These are phyloP conservation scores for Taiwanofungus camphoratus DNA, from an alignment of 1,284 basidiomycete species.

Conservation along the genomic window DNA sequence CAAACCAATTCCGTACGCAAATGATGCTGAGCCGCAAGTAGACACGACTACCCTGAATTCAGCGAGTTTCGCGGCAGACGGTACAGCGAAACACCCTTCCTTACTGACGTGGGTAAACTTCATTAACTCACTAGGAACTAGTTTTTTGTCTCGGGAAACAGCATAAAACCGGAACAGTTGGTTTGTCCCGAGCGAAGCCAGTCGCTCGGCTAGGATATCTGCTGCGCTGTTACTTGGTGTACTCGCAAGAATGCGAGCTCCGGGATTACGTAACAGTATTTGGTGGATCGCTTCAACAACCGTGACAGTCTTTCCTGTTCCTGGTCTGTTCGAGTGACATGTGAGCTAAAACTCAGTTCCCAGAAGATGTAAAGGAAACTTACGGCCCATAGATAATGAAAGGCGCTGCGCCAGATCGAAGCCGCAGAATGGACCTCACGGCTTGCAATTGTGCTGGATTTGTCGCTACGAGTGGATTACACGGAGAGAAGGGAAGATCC, in stretches of 20 bases:
- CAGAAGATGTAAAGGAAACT: slow-evolving; percentile 23
- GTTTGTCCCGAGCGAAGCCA: slow-evolving; percentile 32
- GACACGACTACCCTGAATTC: slow-evolving; percentile 51
- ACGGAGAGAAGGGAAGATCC: slow-evolving; percentile 18
- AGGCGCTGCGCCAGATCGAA: slow-evolving; percentile 41
- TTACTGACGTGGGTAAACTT: slow-evolving; percentile 35
- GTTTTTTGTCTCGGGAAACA: slow-evolving; percentile 42
- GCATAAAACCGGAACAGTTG: slow-evolving; percentile 61
- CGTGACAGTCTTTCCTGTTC: slow-evolving; percentile 68
- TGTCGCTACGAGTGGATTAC: slow-evolving; percentile 39
- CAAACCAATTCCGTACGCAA: slow-evolving; percentile 51
- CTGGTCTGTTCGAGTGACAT: slow-evolving; percentile 36
- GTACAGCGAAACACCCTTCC: slow-evolving; percentile 41
- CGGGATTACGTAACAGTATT: slow-evolving; percentile 37
- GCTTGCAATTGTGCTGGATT: slow-evolving; percentile 53
- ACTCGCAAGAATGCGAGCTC: slow-evolving; percentile 51
- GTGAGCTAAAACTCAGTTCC: neutral
- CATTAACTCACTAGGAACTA: slow-evolving; percentile 38
- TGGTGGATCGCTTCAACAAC: slow-evolving; percentile 62
- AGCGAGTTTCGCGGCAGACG: slow-evolving; percentile 34
- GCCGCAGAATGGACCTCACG: slow-evolving; percentile 43
- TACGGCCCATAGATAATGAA: slow-evolving; percentile 67
- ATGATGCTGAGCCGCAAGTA: slow-evolving; percentile 56
- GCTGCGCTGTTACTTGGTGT: slow-evolving; percentile 61
- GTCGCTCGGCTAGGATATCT: slow-evolving; percentile 51